Evolutionary conservation across 192 early-diverging fungal genomes (phyloP).

Genomic region (Phycomyces nitens): DNA sequence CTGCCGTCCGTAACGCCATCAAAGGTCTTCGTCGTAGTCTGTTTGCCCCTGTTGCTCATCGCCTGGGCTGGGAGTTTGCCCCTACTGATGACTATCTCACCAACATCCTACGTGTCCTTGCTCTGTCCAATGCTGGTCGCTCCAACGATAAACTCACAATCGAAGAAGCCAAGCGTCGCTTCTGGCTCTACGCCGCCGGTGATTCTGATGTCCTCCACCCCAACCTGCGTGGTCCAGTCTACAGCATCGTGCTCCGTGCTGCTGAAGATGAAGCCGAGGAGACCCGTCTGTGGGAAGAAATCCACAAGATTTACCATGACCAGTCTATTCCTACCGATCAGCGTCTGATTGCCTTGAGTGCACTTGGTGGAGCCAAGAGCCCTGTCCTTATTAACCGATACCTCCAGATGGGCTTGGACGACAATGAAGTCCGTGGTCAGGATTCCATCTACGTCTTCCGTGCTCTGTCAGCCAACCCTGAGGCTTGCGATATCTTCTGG

Average conservation of each 20-base stretch:
- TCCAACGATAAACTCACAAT: slow-evolving; percentile 63
- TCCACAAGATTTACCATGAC: slow-evolving; percentile 60
- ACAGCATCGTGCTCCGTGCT: slow-evolving; percentile 61
- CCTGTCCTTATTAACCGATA: slow-evolving; percentile 54
- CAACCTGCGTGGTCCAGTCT: slow-evolving; percentile 70
- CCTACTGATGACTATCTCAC: slow-evolving; percentile 71
- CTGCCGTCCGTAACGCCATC: slow-evolving; percentile 59
- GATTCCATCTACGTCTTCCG: slow-evolving; percentile 37
- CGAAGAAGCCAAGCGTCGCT: slow-evolving; percentile 65
- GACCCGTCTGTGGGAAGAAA: slow-evolving; percentile 46
- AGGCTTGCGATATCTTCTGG: slow-evolving; percentile 61
- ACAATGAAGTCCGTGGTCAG: slow-evolving; percentile 64
- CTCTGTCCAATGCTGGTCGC: slow-evolving; percentile 66
- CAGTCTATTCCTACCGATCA: slow-evolving; percentile 61
- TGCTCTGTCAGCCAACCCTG: slow-evolving; percentile 46
- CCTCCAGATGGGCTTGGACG: slow-evolving; percentile 59
- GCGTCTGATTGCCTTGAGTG: slow-evolving; percentile 59
- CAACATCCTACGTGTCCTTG: slow-evolving; percentile 71
- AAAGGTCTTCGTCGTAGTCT: slow-evolving; percentile 64
- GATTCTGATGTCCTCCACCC: slow-evolving; percentile 71
- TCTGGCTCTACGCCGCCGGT: slow-evolving; percentile 61
- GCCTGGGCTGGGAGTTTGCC: slow-evolving; percentile 76
- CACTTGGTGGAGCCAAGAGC: slow-evolving; percentile 55
- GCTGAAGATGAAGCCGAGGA: slow-evolving; percentile 57
- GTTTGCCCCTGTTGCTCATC: slow-evolving; percentile 68